phyloP scores from a whole-genome alignment of 495 filamentous ascomycete species.

The Penicillium canescens region DNA sequence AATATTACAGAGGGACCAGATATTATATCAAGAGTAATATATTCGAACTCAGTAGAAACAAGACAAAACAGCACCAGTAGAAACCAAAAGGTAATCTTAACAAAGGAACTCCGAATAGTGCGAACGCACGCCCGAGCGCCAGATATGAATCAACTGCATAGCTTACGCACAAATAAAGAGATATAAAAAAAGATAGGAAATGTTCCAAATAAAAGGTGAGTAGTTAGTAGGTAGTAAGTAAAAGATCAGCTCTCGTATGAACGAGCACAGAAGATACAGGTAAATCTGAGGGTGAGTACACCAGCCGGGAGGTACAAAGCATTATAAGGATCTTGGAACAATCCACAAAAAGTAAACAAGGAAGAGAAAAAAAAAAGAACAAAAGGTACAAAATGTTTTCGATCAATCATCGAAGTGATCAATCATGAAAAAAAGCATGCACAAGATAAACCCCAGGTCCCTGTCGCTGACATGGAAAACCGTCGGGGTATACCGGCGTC shows the following conservation, averaged over 20 bases:
- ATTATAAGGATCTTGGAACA: slow-evolving; percentile 3
- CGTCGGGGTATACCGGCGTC: not conserved
- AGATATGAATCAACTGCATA: not conserved
- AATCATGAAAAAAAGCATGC: not conserved
- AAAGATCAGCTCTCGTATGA: slow-evolving; percentile 15
- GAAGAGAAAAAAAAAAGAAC: slow-evolving; percentile 11
- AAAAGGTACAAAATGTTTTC: slow-evolving; percentile 5
- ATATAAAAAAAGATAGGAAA: not conserved
- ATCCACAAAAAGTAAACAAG: slow-evolving; percentile 21
- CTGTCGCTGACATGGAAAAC: not conserved
- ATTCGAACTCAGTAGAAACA: no score
- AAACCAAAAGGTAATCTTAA: not conserved
- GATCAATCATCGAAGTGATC: not conserved
- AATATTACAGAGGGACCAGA: not conserved
- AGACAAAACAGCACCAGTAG: no score
- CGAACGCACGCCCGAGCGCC: not conserved
- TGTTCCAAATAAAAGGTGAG: slow-evolving; percentile 10
- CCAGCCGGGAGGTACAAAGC: not conserved
- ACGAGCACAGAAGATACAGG: slow-evolving; percentile 16
- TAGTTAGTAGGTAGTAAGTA: slow-evolving; percentile 7
- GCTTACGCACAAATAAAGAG: not conserved
- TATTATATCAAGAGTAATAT: not conserved
- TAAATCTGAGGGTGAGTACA: slow-evolving; percentile 6
- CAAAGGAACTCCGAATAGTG: not conserved
- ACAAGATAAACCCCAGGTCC: not conserved